Evolutionary conservation across 2,329 filamentous ascomycete genomes (phyloP), one percentile per base, ranked within the genome.

Genomic region (Fusarium liriodendri): DNA sequence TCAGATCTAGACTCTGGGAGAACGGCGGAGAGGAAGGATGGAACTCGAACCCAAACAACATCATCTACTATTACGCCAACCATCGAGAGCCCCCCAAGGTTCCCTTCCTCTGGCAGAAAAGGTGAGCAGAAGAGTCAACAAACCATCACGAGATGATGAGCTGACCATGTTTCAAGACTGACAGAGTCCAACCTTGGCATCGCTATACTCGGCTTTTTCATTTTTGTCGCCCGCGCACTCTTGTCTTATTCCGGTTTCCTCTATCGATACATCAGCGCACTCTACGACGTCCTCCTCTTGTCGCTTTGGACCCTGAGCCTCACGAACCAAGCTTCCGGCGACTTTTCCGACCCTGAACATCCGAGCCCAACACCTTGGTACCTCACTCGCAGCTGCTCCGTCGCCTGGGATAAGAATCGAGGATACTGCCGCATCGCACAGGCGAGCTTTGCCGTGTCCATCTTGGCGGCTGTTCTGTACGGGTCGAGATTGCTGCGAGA

Each of bases 61-160:
- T 78, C 45, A 79, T 79, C 7, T 81, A 80, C 65, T 80, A 71
- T 58, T 80, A 80, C 20, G 79, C 80, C 32, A 80, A 81, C 72
- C 70, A 79, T 29, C 68, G 70, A n/a, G 78, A 80, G 40, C 76
- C 73, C 18, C 78, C 80, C 7, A 71, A 76, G 45, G 72, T 80
- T 3, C 77, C 79, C 4, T 40, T 76, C 11, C 73, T 80, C 20
- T 80, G 80, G 77, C 74, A 72, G 3, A 71, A 79, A 50, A 77
- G 71, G 80, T 81, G 66, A 14, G 69, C 5, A 52, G 25, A n/a
- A 14, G 10, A 13, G 9, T 7, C 8, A n/a, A 6, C 4, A 1
- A 1, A 3, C 27, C 25, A 7, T 18, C 13, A 7, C 25, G 22
- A 45, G 35, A 25, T 10, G 37, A 6, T 5, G 3, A 20, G 18